Conservation (phyloP, 129 eudicot species). For the carrot (Daucus carota) region DNA sequence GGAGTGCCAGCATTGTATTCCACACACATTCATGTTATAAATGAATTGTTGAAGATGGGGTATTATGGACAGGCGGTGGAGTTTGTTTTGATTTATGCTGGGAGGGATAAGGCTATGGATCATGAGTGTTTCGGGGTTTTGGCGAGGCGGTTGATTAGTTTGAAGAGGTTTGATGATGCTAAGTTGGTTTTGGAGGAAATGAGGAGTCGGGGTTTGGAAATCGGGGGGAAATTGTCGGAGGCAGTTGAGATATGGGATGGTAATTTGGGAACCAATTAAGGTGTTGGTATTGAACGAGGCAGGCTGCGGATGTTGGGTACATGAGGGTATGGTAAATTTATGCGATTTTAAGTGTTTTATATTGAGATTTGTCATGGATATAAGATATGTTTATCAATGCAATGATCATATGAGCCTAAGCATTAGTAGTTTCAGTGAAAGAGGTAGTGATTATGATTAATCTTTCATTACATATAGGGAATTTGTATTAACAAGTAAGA, state of each 20-base stretch:
- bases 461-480: not conserved
- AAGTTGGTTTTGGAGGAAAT: conserved; percentile 42
- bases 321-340: not conserved
- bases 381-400: not conserved
- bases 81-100: conserved; percentile 48
- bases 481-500: not conserved
- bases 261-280: not conserved
- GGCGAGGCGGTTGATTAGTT: conserved; percentile 32
- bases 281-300: not conserved
- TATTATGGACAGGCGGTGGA: conserved; percentile 53
- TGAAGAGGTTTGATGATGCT: conserved; percentile 36
- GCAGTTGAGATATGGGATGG: not conserved
- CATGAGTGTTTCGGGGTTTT: conserved; percentile 38
- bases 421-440: not conserved
- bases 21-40: conserved; percentile 45
- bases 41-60: conserved; percentile 29
- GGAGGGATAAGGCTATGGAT: conserved; percentile 42
- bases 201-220: conserved; percentile 32
- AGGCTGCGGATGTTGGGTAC: not conserved
- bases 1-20: conserved; percentile 34
- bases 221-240: conserved; percentile 17
- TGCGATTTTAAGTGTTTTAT: not conserved
- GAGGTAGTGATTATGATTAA: not conserved
- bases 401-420: not conserved
- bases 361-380: not conserved